Evolutionary conservation across 371 early-diverging fungal species (phyloP), one percentile per base, ranked within the genome.

Genomic region (Polyrhizophydium stewartii): DNA sequence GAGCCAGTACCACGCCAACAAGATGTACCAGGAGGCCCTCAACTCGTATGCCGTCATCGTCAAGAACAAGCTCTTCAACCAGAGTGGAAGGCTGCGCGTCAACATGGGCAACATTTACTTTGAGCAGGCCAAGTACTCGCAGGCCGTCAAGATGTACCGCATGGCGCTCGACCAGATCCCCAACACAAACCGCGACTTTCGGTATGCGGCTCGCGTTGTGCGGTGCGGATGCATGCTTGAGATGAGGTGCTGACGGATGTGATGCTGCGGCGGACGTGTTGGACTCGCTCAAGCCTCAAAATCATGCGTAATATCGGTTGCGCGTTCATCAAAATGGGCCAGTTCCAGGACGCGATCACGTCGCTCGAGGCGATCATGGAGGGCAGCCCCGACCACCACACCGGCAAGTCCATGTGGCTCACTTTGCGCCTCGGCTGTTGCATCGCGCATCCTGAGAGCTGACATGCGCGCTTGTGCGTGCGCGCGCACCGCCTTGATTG

Each of bases 51-150:
- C 71, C 19, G 76, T 75, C 10, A 75, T 83, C 59, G 81, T 81
- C 16, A 79, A 79, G 55, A 79, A 79, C 68, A 83, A 83, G 67
- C 64, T 77, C 56, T 83, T 81, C 60, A 75, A 74, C 50, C 81
- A 83, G 66, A 59, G 66, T 40, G 81, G 79, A 24, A 43, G 81
- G 62, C 65, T 83, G 52, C 45, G 83, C 12, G 81, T 81, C 52
- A 81, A 83, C 59, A 83, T 83, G 79, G 83, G 83, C 24, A 81
- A 83, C 63, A 76, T 81, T 13, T 78, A 83, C 61, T 75, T 79
- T 64, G 77, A 75, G 64, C 75, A 73, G 68, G 56, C 62, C 55
- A 76, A 81, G 64, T 76, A 71, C 41, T 62, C 72, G 0, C 80
- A 79, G 58, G 83, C 83, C 13, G 67, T 83, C 35, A 83, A 83